Evolutionary conservation across 2,329 filamentous ascomycete species (phyloP), one percentile per base, ranked within the genome.

Genomic region (Sarocladium kiliense): DNA sequence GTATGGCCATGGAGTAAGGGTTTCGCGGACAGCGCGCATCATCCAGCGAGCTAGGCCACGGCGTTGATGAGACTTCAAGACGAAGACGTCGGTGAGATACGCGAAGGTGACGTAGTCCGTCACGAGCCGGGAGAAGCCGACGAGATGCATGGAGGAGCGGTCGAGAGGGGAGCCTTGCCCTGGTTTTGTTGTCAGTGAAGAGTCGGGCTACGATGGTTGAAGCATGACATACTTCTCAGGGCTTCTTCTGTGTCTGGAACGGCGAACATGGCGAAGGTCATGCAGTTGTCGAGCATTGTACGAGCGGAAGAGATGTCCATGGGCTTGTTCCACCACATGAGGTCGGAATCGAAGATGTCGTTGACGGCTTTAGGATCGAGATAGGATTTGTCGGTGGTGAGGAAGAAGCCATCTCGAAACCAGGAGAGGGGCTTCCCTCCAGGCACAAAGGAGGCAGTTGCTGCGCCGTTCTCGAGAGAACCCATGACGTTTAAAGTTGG

Each of bases 51-150:
- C 87, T 1, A 90, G 72, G 0, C 87, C 86, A 10, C 75, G 72
- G 3, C 80, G 77, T 64, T 86, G 84, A 62, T 83, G 80, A 37
- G 78, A 74, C 0, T 79, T 73, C 2, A 82, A 66, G 21, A 89
- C 73, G 66, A 86, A 89, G 19, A 89, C 82, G 63, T 89, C 87
- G 25, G 86, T 86, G 54, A 76, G 69, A 57, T 88, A 91, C 32
- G 80, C 84, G 61, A 89, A 82, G 0, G 86, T 87, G 47, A 83
- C 77, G 62, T 81, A 79, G 68, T 91, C 88, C 9, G 87, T 91
- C 53, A 90, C 72, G n/a, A 88, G 67, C 32, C 87, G 71, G 47
- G 71, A 68, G 55, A 76, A 68, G 55, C 74, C 74, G 54, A 73
- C 68, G 63, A 76, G 68, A 25, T 65, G 63, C 41, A 69, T 64